Base-by-base conservation (phyloP, 2,329 filamentous ascomycete genomes). In the Ambrosiella cleistominuta region DNA sequence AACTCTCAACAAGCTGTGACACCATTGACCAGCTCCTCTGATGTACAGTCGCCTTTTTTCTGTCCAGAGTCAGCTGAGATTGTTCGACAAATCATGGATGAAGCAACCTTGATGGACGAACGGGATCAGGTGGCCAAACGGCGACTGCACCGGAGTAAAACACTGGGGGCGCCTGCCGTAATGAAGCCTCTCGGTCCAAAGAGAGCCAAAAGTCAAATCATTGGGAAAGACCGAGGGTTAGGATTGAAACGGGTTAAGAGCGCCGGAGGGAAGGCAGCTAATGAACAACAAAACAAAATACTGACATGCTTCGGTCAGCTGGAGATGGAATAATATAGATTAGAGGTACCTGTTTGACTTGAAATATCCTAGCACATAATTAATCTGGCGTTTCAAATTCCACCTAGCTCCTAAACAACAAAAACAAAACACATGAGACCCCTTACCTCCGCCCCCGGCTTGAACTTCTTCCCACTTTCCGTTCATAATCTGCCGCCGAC, bases 261-360 rank as follows among this genome's bases (percentile, higher is more conserved):
- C 6, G 11, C 17, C 15, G 17, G 11, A 19, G 47, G 8, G 44
- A 47, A 17, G 44, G 19, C 13, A 15, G 44, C 44, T 47, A n/a
- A 17, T 15, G 9, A 17, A 47, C n/a, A 15, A 47, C 44, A 15
- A 47, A 11, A 47, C 7, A 40, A 44, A 54, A 36, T 51, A 57
- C 17, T 57, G 47, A 51, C 54, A 13, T 60, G 50, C 19, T 60
- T 60, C 44, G 58, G 58, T 6, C 38, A 60, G 50, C 50, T 60
- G n/a, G 58, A 35, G 47, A 35, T 51, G 27, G 7, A 11, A 36
- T 51, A 17, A 47, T 47, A n/a, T 47, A 47, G 7, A 47, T 47
- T n/a, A 47, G n/a, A 47, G 5, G 19, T n/a, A 6, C n/a, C 19
- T 8, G n/a, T 19, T 15, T 47, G 19, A 6, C 7, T 47, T 15